Base-by-base conservation (phyloP, 139 green algal genomes). In the Volvox africanus region DNA sequence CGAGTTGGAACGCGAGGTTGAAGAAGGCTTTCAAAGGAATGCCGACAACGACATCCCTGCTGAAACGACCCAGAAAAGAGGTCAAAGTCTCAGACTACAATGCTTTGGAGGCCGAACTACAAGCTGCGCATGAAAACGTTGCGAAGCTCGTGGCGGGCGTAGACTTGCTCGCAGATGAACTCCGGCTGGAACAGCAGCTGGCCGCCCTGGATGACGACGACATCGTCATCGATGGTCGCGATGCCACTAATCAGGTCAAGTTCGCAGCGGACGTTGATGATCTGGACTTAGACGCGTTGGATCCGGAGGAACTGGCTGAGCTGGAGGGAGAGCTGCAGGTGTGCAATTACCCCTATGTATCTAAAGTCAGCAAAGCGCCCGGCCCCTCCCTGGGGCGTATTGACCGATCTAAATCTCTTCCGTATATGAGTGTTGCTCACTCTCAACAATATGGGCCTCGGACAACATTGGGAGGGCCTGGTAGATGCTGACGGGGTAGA, bases 251-350 rank as follows among this genome's bases (percentile, higher is more conserved):
- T 55, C 44, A 55, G 44, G 5, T 14, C 44, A 24, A 65, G 2
- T 28, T 50, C 14, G 14, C 0, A 17, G 81, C 6, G 1, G 81
- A 61, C 9, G 86, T 18, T 24, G 86, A 75, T 19, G 86, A 83
- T 22, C 19, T 90, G 44, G 73, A 83, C 5, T 19, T 90, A 19
- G 71, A 76, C 73, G 2, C 73, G 1, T 19, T 90, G 30, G 71
- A 76, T 44, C 12, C 73, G 20, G 86, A 90, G 19, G 86, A 90
- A 50, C n/a, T 90, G 30, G 86, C 71, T 12, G 73, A 76, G 73
- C 86, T 90, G 19, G 50, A 90, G 86, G 86, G 55, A 6, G 86
- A 90, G 86, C 86, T 90, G 86, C 50, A 44, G 86, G 86, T 90
- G 71, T 1, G 68, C 26, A 82, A 61, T 82, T 55, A 55, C 44